Conservation (phyloP, 305 asterid genomes). For the Ajuga reptans region DNA sequence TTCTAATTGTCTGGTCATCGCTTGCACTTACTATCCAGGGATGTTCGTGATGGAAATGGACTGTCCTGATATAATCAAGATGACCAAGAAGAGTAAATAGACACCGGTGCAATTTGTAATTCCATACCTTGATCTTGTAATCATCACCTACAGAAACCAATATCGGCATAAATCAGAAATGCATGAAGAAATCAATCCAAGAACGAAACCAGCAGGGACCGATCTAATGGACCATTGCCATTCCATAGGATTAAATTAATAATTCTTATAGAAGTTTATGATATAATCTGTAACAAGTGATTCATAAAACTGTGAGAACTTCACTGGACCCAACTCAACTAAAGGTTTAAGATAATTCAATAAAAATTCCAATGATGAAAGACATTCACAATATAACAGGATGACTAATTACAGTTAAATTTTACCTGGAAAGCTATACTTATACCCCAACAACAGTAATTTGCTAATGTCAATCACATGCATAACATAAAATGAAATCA, state of each 20-base stretch:
- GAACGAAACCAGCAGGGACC: neutral
- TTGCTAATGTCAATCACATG: neutral
- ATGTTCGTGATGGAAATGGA: conserved; percentile 88
- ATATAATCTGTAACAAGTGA: neutral
- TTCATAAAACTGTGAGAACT: neutral
- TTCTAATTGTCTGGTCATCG: conserved; percentile 95
- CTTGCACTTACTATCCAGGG: conserved; percentile 99
- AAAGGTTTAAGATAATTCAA: neutral
- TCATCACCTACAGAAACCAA: conserved; percentile 71
- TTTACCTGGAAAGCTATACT: neutral
- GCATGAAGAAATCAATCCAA: neutral
- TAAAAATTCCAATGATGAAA: neutral
- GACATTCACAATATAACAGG: neutral
- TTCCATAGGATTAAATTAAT: neutral
- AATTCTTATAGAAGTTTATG: neutral
- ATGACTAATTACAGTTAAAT: neutral
- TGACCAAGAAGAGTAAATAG: too few species aligned
- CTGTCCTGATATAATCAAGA: too few species aligned
- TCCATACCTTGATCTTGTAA: too few species aligned
- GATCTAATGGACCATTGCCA: neutral
- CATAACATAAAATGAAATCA: neutral
- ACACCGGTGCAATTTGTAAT: too few species aligned
- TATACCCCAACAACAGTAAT: neutral
- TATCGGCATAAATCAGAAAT: neutral
- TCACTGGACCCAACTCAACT: conserved; percentile 1